Evolutionary conservation across 129 eudicot species (phyloP).

Genomic region (Gnaphalium uliginosum): DNA sequence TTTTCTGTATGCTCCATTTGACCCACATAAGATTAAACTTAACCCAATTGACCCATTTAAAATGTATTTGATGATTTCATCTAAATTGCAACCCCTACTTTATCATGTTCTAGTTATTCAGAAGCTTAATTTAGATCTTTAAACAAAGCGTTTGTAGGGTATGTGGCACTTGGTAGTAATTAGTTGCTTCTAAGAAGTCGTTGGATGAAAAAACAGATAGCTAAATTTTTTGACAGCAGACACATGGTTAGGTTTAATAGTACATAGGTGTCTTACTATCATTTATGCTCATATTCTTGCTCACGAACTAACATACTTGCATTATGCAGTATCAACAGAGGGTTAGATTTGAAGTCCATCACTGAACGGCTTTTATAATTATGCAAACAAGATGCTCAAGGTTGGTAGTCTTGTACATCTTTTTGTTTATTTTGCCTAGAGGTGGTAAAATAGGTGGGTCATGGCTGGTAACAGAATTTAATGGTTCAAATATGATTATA

Average conservation of each 20-base stretch:
- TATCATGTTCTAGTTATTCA: not conserved
- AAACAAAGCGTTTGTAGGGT: not conserved
- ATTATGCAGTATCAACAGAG: constrained; percentile 55
- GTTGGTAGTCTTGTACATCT: constrained; percentile 21
- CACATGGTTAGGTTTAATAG: not conserved
- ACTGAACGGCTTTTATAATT: constrained; percentile 45
- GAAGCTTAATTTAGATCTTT: not conserved
- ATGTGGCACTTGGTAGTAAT: not conserved
- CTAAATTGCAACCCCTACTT: not conserved
- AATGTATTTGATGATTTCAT: not conserved
- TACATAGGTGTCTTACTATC: not conserved
- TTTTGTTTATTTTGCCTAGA: not conserved
- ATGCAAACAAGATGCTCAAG: constrained; percentile 18
- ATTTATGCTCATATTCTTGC: not conserved
- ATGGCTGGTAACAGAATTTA: not conserved
- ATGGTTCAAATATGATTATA: not conserved
- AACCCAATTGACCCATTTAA: not conserved
- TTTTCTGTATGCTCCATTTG: not conserved
- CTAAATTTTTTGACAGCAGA: not conserved
- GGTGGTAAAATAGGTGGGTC: not conserved
- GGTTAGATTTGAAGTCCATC: constrained; percentile 48
- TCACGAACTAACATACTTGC: not conserved
- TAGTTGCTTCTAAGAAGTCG: not conserved
- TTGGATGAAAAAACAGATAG: not conserved
- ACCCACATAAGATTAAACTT: not conserved